These are phyloP conservation scores for Wickerhamomyces tratensis DNA, from an alignment of 805 yeast species.

Conservation along the genomic window DNA sequence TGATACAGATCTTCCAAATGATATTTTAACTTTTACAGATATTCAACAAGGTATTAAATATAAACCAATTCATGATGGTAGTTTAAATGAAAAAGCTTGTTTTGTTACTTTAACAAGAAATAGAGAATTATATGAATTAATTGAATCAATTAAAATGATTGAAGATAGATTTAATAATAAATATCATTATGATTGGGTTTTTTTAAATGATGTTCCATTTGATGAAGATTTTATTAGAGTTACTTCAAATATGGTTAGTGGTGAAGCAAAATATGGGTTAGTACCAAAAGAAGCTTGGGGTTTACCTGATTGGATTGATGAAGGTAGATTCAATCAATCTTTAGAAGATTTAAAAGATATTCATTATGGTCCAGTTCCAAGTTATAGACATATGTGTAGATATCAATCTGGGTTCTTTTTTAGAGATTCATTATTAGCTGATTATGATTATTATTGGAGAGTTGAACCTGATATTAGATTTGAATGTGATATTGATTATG, in stretches of 20 bases:
- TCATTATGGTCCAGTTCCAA: constrained; percentile 62
- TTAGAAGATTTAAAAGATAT: constrained; percentile 51
- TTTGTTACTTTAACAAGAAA: constrained; percentile 59
- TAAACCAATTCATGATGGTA: constrained; percentile 2
- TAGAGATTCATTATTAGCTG: constrained; percentile 51
- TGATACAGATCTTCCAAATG: not conserved
- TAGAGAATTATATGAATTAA: constrained; percentile 45
- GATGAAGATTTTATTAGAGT: constrained; percentile 52
- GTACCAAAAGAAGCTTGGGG: constrained; percentile 79
- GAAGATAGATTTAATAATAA: constrained; percentile 74
- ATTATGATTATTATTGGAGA: constrained; percentile 84
- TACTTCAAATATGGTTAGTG: constrained; percentile 46
- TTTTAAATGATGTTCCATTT: constrained; percentile 70
- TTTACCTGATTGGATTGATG: constrained; percentile 70
- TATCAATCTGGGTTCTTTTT: constrained; percentile 77
- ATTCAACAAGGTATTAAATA: not conserved
- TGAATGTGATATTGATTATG: constrained; percentile 69
- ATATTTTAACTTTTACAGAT: not conserved
- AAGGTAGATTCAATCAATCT: constrained; percentile 52
- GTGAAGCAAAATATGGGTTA: constrained; percentile 57
- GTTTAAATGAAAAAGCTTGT: constrained; percentile 19
- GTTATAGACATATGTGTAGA: constrained; percentile 87
- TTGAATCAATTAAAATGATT: constrained; percentile 54
- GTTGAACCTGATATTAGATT: constrained; percentile 74
- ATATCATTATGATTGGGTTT: constrained; percentile 82